Evolutionary conservation across 305 asterid genomes (phyloP), one percentile per base, ranked within the genome.

Genomic region (Withania somnifera): DNA sequence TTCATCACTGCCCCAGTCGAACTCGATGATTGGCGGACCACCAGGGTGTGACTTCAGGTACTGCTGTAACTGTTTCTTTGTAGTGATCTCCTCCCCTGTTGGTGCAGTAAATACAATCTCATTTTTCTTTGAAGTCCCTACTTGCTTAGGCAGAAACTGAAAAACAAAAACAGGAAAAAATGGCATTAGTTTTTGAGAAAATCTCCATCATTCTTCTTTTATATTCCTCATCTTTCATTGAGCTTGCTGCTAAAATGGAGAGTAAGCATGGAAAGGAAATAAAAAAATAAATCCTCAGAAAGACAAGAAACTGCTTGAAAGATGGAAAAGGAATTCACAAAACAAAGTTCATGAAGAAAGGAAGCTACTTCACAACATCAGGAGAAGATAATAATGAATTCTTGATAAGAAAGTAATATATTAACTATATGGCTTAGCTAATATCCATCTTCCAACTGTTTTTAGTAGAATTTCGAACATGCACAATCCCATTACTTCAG

Each of bases 1-100:
- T 80, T 90, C 91, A 51, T 90, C 90, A 32, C 84, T 84, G 38
- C 90, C 90, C 91, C 93, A 90, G 80, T 90, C 87, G 76, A 90
- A 90, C 80, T 80, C 93, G 5, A 84, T 80, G 61, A 85, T 60
- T 42, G 76, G 57, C 11, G 93, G 93, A 36, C 88, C 85, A 10
- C 88, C 91, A 42, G 91, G 88, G 88, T 90, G 88, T 11, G 91
- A 85, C 58, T 88, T 90, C 42, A 90, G 86, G 81, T 90, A 90
- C 83, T 82, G 83, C 71, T 87, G 89, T 87, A 90, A 79, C 54
- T 90, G 90, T 58, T 77, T 88, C 47, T 77, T 87, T 87, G 47
- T 86, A 7, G 82, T 83, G 80, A 90, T 82, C 82, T 88, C 90
- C 77, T 90, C 93, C 45, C 93, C 91, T 7, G 91, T 87, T 42